Conservation (phyloP, 2,329 filamentous ascomycete species). For the Aspergillus melleus region DNA sequence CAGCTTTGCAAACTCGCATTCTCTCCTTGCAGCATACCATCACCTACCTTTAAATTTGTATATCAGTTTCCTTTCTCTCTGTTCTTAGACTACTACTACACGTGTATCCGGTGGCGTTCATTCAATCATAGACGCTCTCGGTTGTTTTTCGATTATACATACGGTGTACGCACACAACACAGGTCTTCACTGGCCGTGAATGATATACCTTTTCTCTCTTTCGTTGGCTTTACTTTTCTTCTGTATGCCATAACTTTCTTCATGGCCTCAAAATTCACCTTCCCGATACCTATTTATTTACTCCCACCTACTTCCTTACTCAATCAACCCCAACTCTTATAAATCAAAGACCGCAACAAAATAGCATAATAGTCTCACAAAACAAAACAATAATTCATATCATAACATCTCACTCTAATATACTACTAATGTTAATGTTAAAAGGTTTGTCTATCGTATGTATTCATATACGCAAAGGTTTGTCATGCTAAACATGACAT, state of each 20-base stretch:
- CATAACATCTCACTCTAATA: neutral
- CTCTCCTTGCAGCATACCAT: neutral
- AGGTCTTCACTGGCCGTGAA: too few species aligned
- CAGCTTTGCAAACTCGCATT: neutral
- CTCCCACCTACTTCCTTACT: too few species aligned
- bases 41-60: neutral
- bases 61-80: neutral
- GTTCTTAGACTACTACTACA: neutral
- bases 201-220: neutral
- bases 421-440: neutral
- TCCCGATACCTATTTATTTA: neutral
- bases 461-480: slow-evolving; percentile 9
- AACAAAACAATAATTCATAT: neutral
- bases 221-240: neutral
- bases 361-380: neutral
- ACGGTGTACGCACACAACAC: too few species aligned
- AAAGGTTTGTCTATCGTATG: neutral
- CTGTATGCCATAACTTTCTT: neutral
- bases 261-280: neutral
- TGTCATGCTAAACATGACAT: neutral
- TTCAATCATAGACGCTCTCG: neutral
- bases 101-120: neutral
- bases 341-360: neutral
- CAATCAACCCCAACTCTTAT: too few species aligned
- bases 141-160: too few species aligned